Conservation (phyloP, 1,284 basidiomycete species). For the Pholiota adiposa region DNA sequence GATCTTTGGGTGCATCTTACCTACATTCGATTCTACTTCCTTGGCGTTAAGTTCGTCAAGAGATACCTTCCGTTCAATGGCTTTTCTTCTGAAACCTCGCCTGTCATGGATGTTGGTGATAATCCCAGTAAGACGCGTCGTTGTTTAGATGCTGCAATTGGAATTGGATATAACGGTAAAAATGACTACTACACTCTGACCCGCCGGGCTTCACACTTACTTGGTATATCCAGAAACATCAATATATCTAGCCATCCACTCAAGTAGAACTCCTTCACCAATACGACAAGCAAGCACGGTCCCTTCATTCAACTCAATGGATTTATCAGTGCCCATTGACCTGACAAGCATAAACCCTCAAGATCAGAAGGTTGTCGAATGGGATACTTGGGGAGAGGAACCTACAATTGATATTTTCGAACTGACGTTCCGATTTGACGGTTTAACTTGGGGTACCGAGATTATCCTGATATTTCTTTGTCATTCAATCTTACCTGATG, state of each 20-base stretch:
- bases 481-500: neutral
- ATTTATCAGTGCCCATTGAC: conserved; percentile 48
- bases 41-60: conserved; percentile 46
- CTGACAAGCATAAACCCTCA: conserved; percentile 36
- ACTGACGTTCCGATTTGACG: conserved; percentile 55
- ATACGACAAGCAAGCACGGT: conserved; percentile 15
- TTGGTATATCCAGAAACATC: conserved; percentile 50
- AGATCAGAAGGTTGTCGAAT: conserved; percentile 45
- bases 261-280: conserved; percentile 43
- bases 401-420: conserved; percentile 64
- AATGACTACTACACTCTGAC: neutral
- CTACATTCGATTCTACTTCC: conserved; percentile 47
- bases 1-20: conserved; percentile 54
- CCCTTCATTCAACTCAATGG: conserved; percentile 44
- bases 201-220: neutral
- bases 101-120: conserved; percentile 42
- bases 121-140: conserved; percentile 25
- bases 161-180: conserved; percentile 67
- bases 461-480: conserved; percentile 11
- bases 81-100: conserved; percentile 36
- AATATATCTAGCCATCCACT: conserved; percentile 68
- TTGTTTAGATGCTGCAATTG: conserved; percentile 67
- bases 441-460: conserved; percentile 46
- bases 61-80: conserved; percentile 50
- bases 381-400: conserved; percentile 68